Conservation (phyloP, 257 asterid genomes). For the Phtheirospermum japonicum region DNA sequence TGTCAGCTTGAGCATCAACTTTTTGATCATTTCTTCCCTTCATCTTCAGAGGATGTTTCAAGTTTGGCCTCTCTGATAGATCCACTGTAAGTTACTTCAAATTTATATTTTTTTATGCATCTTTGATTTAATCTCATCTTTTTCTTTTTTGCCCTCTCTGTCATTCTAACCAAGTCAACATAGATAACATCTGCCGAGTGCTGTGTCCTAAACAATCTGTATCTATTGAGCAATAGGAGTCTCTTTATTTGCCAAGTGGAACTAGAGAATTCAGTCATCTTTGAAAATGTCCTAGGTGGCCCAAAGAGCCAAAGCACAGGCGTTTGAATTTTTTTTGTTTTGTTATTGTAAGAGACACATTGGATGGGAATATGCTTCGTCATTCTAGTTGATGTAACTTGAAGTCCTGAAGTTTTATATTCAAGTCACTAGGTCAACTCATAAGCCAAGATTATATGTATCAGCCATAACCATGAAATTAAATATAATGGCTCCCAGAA, state of each 20-base stretch:
- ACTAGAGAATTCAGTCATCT: neutral
- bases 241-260: too few species aligned
- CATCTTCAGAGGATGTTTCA: constrained; percentile 85
- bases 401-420: neutral
- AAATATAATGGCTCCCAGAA: constrained; percentile 16
- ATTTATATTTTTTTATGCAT: constrained; percentile 18
- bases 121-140: constrained; percentile 10
- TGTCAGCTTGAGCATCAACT: constrained; percentile 95
- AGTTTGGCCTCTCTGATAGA: constrained; percentile 90
- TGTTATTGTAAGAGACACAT: constrained; percentile 11
- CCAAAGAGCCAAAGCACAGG: constrained; percentile 9
- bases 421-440: constrained; percentile 5
- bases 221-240: constrained; percentile 5
- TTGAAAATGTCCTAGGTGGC: constrained; percentile 19
- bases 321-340: neutral
- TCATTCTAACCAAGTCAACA: constrained; percentile 3
- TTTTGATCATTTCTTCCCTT: constrained; percentile 89
- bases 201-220: neutral
- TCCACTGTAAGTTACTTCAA: constrained; percentile 69
- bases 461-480: neutral
- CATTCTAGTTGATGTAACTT: constrained; percentile 8
- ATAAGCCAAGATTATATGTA: neutral
- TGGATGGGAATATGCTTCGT: neutral
- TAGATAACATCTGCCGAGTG: constrained; percentile 12
- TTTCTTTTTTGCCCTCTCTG: constrained; percentile 11